phyloP scores from a whole-genome alignment of 345 rosid species.

The Limnanthes douglasii region DNA sequence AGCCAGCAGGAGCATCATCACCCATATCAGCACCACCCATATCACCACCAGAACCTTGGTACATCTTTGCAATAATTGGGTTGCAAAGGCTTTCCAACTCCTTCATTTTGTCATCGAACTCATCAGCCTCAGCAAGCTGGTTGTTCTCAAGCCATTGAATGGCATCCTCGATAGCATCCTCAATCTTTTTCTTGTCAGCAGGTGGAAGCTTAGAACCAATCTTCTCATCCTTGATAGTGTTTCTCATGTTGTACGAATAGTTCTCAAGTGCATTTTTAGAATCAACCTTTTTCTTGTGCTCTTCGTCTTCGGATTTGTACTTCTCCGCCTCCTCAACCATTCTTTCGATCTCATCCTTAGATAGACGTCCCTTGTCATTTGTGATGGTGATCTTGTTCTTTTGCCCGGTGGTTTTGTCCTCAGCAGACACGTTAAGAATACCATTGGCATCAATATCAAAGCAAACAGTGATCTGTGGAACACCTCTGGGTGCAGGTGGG shows the following conservation, averaged over 20 bases:
- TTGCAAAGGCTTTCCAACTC: constrained; percentile 62
- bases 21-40: constrained; percentile 25
- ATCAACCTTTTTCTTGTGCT: constrained; percentile 59
- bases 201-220: constrained; percentile 37
- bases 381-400: constrained; percentile 73
- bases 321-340: constrained; percentile 77
- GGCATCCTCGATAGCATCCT: constrained; percentile 55
- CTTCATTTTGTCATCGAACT: constrained; percentile 65
- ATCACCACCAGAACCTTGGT: constrained; percentile 36
- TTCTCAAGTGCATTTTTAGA: constrained; percentile 48
- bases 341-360: constrained; percentile 64
- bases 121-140: constrained; percentile 54
- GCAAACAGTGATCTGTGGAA: constrained; percentile 66
- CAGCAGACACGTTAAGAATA: constrained; percentile 62
- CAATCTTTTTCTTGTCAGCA: constrained; percentile 61
- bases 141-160: constrained; percentile 59
- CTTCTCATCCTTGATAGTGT: constrained; percentile 55
- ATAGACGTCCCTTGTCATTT: constrained; percentile 58
- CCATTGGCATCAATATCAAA: constrained; percentile 73
- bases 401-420: constrained; percentile 59
- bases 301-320: constrained; percentile 63
- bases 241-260: constrained; percentile 61
- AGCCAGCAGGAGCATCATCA: constrained; percentile 29
- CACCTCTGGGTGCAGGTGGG: constrained; percentile 75
- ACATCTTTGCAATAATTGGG: constrained; percentile 73